These are phyloP conservation scores for Alternaria gaisen DNA, from an alignment of 2,329 filamentous ascomycete species.

Conservation along the genomic window DNA sequence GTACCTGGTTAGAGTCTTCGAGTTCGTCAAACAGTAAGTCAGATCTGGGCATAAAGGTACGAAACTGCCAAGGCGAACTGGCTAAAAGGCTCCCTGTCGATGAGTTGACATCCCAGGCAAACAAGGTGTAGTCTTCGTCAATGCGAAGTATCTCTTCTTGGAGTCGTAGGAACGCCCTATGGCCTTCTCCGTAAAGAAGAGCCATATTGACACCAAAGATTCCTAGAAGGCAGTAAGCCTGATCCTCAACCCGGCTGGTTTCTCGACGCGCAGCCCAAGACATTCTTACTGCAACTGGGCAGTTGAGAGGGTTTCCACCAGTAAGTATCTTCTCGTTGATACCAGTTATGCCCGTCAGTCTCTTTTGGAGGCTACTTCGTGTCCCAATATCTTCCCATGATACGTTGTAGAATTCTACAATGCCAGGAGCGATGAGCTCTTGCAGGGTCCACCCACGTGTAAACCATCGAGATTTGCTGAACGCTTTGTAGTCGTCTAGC, in stretches of 20 bases:
- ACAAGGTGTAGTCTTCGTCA: not conserved
- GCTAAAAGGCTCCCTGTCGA: not conserved
- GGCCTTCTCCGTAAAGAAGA: not conserved
- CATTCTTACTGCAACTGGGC: not conserved
- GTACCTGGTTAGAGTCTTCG: too few relatives aligned
- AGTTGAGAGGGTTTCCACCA: not conserved
- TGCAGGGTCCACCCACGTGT: not conserved
- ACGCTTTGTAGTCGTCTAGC: not conserved
- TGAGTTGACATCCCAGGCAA: not conserved
- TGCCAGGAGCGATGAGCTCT: not conserved
- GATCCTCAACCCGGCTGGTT: not conserved
- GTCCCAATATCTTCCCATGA: not conserved
- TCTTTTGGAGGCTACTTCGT: not conserved
- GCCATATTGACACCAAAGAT: slow-evolving; percentile 2
- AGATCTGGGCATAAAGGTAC: not conserved
- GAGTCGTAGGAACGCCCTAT: not conserved
- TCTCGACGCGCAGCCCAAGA: not conserved
- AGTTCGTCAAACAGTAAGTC: too few relatives aligned
- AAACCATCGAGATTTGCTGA: not conserved
- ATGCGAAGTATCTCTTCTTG: not conserved
- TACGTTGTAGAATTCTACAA: not conserved
- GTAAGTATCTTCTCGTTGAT: not conserved
- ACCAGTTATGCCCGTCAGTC: not conserved
- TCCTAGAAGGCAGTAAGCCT: not conserved
- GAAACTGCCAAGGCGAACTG: not conserved